Evolutionary conservation across 1,284 basidiomycete species (phyloP), one percentile per base, ranked within the genome.

Genomic region (Blastosporella zonata): DNA sequence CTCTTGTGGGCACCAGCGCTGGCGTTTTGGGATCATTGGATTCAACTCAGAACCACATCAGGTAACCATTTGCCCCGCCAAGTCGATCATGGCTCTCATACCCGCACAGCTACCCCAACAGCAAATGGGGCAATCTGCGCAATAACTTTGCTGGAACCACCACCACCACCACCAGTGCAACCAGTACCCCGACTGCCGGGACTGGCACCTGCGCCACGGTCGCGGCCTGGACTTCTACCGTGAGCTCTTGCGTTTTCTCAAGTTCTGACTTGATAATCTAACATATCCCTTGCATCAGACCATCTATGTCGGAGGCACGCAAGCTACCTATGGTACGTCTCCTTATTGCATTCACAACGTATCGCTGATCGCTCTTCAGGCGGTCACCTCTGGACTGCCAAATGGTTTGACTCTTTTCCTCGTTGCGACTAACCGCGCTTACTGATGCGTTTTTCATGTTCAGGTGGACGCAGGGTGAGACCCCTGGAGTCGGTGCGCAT

Each of bases 11-110:
- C 21, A 75, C 74, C 10, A 73, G 74, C 20, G 73, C 70, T 1
- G 57, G 58, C 47, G 68, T 73, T 13, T 69, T 82, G 43, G 79
- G 81, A 6, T 51, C 61, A 15, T 72, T 88, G 37, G 84, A 87
- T 67, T 71, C 72, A 56, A 81, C 84, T 18, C 66, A 67, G 59
- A 93, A 93, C 64, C 89, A 91, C 59, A 77, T 91, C 56, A 67
- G 67, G 78, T 79, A 58, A 28, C 57, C 47, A 15, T 8, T 17
- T 22, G 36, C 20, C 12, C 3, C 6, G 29, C 13, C 7, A 31
- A 6, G 6, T 3, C 13, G 29, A 13, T 31, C 29, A n/a, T 31
- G 29, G 12, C 29, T 31, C 29, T 31, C 12, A 31, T 13, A 13
- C 13, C 6, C 6, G 12, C 12, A 38, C 52, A 84, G 80, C 58